Base-by-base conservation (phyloP, 768 basidiomycete genomes). In the Leccinum subtestaceum region DNA sequence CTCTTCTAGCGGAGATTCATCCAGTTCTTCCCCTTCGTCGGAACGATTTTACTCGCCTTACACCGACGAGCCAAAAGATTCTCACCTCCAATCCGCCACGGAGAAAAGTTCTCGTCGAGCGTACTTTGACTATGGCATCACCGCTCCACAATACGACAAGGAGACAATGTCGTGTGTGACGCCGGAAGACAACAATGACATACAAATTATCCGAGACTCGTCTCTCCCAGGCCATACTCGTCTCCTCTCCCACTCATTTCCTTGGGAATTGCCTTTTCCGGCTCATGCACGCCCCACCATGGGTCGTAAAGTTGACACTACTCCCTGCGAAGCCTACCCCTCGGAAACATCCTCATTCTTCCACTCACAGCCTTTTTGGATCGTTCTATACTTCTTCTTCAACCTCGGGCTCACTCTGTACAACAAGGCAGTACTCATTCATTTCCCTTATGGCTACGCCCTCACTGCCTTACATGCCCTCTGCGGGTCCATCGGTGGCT, bases 361-460 rank as follows among this genome's bases (percentile, higher is more conserved):
- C 54, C 62, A 66, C 4, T 76, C 75, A 4, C 68, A 74, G 23
- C 63, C 73, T 1, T 76, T 79, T 55, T 95, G 92, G 92, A 82
- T 98, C 17, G 64, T 72, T 4, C 77, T 93, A 60, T 98, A 97
- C 77, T 98, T 99, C 69, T 72, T 77, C 60, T 89, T 95, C 81
- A 98, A 98, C 74, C 86, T 98, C 29, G 82, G 84, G 11, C 83
- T 99, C 63, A 98, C 96, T 8, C 77, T 99, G 47, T 97, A 93
- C 75, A 99, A 99, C 82, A 99, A 99, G 75, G 81, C 84, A 38
- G 87, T 98, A 17, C 85, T 99, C 61, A 87, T 91, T 55, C 84
- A 82, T 57, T 98, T 98, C 70, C 97, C 97, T 0, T 98, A 93
- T 67, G 95, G 96, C 2, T 98, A 98, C 78, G 91, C 93, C 2